These are phyloP conservation scores for Elsinoe necatrix DNA, from an alignment of 2,329 filamentous ascomycete species.

Conservation along the genomic window DNA sequence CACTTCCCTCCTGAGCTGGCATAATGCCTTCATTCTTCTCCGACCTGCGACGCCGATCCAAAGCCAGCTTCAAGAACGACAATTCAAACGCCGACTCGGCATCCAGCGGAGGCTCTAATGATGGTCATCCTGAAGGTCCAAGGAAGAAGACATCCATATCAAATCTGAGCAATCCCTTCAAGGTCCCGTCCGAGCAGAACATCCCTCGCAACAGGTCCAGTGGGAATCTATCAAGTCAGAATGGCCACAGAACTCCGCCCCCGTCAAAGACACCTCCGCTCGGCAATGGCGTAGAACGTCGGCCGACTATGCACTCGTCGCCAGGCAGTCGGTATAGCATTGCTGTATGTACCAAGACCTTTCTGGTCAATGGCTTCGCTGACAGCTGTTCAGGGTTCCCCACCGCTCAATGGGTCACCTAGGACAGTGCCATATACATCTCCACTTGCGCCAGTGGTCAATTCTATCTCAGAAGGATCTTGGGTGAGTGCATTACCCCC, in stretches of 20 bases:
- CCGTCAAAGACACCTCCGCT: constrained; percentile 32
- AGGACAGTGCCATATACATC: constrained; percentile 47
- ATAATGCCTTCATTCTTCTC: constrained; percentile 58
- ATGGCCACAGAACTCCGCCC: constrained; percentile 31
- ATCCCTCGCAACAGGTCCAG: constrained; percentile 50
- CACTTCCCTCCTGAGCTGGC: constrained; percentile 2
- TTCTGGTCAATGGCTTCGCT: constrained; percentile 1
- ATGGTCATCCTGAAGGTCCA: constrained; percentile 36
- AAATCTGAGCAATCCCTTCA: constrained; percentile 50
- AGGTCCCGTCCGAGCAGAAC: constrained; percentile 2
- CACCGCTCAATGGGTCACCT: constrained; percentile 40
- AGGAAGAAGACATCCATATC: constrained; percentile 54
- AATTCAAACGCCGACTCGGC: constrained; percentile 41
- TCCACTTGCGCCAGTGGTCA: constrained; percentile 69
- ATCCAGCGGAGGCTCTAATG: constrained; percentile 22
- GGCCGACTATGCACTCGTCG: constrained; percentile 22
- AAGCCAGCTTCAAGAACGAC: constrained; percentile 58
- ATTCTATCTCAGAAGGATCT: constrained; percentile 70
- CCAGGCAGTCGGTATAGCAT: constrained; percentile 53
- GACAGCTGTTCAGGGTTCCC: constrained; percentile 28
- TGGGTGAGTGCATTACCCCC: constrained; percentile 55
- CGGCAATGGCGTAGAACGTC: constrained; percentile 21
- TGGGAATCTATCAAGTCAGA: constrained; percentile 51
- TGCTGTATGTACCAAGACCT: constrained; percentile 20
- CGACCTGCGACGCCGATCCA: constrained; percentile 63